phyloP scores from a whole-genome alignment of 306 rosid species.

The Prinsepia uniflora region DNA sequence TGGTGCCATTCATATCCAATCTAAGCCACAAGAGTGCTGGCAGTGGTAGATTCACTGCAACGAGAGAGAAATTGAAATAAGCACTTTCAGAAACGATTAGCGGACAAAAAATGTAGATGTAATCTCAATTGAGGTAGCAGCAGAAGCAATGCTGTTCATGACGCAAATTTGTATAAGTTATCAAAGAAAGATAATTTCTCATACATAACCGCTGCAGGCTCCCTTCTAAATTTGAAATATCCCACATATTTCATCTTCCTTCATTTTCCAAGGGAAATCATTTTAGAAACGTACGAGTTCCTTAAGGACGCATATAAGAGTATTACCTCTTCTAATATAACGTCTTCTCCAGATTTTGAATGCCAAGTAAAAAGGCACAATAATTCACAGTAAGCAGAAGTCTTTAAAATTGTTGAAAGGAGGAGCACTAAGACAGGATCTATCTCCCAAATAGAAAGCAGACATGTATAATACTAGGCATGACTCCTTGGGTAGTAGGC shows the following conservation, averaged over 20 bases:
- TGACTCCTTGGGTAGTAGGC: background rate
- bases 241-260: background rate
- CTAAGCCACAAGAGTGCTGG: slow-evolving; percentile 82
- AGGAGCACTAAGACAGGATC: background rate
- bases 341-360: background rate
- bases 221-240: background rate
- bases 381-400: background rate
- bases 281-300: background rate
- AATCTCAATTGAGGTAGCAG: background rate
- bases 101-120: too few relatives aligned
- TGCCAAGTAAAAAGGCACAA: background rate
- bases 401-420: background rate
- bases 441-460: background rate
- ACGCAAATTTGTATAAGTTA: background rate
- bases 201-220: background rate
- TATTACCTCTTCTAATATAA: background rate
- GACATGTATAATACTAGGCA: background rate
- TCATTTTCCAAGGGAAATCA: background rate
- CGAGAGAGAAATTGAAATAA: background rate
- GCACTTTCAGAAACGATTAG: background rate
- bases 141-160: background rate
- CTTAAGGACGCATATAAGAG: background rate
- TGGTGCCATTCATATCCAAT: slow-evolving; percentile 18
- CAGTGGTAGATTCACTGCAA: slow-evolving; percentile 53
- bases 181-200: background rate